These are phyloP conservation scores for Entrophospora sp. DNA, from an alignment of 192 early-diverging fungal species.

Conservation along the genomic window DNA sequence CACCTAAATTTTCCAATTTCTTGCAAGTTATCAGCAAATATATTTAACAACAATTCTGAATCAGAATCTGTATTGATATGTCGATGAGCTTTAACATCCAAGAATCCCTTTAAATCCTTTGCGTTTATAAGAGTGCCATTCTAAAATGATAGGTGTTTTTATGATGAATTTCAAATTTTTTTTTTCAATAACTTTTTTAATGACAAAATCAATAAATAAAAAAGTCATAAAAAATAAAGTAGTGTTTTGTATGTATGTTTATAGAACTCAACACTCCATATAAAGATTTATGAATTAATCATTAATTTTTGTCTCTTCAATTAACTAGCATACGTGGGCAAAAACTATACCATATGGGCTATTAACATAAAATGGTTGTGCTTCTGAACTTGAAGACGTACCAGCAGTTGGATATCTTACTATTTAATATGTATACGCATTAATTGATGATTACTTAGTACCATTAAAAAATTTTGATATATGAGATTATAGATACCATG, in stretches of 20 bases:
- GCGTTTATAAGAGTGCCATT: conserved; percentile 99
- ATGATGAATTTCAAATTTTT: too few relatives aligned
- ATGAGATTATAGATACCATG: conserved; percentile 66
- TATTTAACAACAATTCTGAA: conserved; percentile 95
- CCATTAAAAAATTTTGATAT: neutral
- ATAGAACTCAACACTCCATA: too few relatives aligned
- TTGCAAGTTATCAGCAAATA: conserved; percentile 95
- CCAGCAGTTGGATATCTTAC: conserved; percentile 99
- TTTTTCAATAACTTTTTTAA: too few relatives aligned
- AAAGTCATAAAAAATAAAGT: too few relatives aligned
- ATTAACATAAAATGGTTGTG: conserved; percentile 99
- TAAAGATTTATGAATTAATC: too few relatives aligned
- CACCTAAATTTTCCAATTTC: conserved; percentile 90
- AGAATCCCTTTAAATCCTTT: conserved; percentile 71
- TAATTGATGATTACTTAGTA: too few relatives aligned
- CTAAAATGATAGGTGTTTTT: conserved; percentile 31
- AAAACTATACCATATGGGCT: conserved; percentile 95
- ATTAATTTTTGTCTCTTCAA: too few relatives aligned
- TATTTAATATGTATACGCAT: too few relatives aligned
- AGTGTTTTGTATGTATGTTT: too few relatives aligned
- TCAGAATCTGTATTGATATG: conserved; percentile 99
- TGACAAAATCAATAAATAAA: too few relatives aligned
- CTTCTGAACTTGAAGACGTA: conserved; percentile 89
- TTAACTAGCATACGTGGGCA: conserved; percentile 66
- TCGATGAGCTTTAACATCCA: conserved; percentile 94